These are phyloP conservation scores for Persicaria maculosa DNA, from an alignment of 148 eudicot genomes.

Conservation along the genomic window DNA sequence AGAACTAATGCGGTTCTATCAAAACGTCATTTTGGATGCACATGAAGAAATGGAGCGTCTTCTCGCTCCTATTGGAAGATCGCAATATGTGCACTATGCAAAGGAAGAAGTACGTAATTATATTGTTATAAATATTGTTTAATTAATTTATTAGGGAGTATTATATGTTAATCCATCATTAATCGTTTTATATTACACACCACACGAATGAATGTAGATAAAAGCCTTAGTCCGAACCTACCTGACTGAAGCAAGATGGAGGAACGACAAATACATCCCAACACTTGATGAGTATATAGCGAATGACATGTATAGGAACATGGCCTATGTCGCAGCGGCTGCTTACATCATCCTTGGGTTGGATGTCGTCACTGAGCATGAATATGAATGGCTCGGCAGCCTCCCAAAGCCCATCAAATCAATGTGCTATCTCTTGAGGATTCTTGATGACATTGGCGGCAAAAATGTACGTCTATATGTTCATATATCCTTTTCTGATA, in stretches of 20 bases:
- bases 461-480: too few species aligned
- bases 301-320: constrained; percentile 1
- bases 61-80: constrained; percentile 19
- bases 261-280: constrained; percentile 11
- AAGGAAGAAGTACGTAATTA: constrained; percentile 9
- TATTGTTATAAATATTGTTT: too few species aligned
- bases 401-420: constrained; percentile 14
- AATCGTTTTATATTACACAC: too few species aligned
- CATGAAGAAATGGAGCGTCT: constrained; percentile 20
- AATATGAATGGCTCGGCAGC: constrained; percentile 16
- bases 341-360: constrained; percentile 13
- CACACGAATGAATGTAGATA: constrained; percentile 3
- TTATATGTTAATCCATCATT: too few species aligned
- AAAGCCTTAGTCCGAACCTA: constrained; percentile 15
- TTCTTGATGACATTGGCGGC: constrained; percentile 24
- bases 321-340: constrained; percentile 11
- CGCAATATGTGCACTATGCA: constrained; percentile 8
- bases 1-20: constrained; percentile 15
- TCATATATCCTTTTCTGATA: too few species aligned
- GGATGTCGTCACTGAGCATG: constrained; percentile 16
- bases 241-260: constrained; percentile 23
- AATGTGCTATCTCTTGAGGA: constrained; percentile 10
- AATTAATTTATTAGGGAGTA: too few species aligned
- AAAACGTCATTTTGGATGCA: constrained; percentile 7
- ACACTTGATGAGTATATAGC: constrained; percentile 15